Conservation (phyloP, 768 basidiomycete genomes). For the Clitopilus hobsonii region DNA sequence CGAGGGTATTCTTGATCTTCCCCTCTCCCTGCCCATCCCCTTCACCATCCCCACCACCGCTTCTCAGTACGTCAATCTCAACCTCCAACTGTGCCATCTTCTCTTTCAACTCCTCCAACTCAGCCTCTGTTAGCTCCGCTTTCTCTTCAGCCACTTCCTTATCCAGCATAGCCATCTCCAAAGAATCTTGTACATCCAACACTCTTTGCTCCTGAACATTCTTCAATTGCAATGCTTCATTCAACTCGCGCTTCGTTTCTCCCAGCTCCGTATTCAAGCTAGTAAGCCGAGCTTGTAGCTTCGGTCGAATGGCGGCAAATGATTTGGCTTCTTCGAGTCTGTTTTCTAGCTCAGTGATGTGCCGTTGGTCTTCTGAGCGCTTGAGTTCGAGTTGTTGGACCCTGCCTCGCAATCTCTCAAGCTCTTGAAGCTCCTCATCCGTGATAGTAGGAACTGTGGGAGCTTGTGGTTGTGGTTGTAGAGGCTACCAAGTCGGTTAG, state of each 20-base stretch:
- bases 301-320: conserved; percentile 81
- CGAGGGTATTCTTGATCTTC: conserved; percentile 48
- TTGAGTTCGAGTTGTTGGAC: conserved; percentile 82
- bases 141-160: conserved; percentile 96
- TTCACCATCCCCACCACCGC: conserved; percentile 34
- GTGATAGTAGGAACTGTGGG: neutral
- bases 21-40: conserved; percentile 26
- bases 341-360: conserved; percentile 78
- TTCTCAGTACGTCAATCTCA: conserved; percentile 76
- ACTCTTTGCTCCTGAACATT: conserved; percentile 66
- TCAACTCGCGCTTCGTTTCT: conserved; percentile 67
- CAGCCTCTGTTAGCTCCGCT: conserved; percentile 73
- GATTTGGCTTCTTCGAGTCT: conserved; percentile 82
- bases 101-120: conserved; percentile 78
- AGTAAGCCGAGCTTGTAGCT: conserved; percentile 84
- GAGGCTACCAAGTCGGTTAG: neutral
- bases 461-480: neutral
- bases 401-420: conserved; percentile 80
- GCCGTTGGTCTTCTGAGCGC: conserved; percentile 81
- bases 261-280: conserved; percentile 77
- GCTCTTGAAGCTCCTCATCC: conserved; percentile 66
- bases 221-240: conserved; percentile 73
- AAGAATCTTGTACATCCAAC: conserved; percentile 78
- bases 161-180: conserved; percentile 94
- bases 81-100: conserved; percentile 75